Base-by-base conservation (phyloP, 768 basidiomycete genomes). In the Agaricus subrufescens region DNA sequence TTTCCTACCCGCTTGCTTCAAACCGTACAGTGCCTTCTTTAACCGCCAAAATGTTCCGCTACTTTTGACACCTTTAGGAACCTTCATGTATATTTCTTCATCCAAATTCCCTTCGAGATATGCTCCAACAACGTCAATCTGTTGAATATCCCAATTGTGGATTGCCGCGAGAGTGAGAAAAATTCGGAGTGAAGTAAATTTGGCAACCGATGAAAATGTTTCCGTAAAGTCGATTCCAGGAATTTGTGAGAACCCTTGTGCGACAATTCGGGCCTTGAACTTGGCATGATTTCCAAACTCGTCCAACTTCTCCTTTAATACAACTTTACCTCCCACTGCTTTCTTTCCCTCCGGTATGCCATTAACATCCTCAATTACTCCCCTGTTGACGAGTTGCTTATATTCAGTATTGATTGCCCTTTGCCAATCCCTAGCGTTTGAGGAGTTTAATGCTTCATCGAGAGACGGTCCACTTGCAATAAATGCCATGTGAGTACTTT, bases 191-290 rank as follows among this genome's bases (percentile, higher is more conserved):
- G 67, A 57, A 1, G 66, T 51, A 10, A 63, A 59, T 46, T 60
- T 58, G 4, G 60, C 60, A 14, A 64, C 55, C 4, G 71, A 67
- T 0, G 68, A 56, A 52, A 68, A 73, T 1, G 63, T 75, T 11
- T 72, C 67, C 7, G 46, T 52, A 52, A 65, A 77, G 47, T 76
- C 70, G 7, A 72, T 27, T 1, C 75, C 73, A 6, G 65, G 66
- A 8, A 60, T 42, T 42, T 71, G 69, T 0, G 55, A 60, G 56
- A 56, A 71, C 3, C 67, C 64, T 47, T 63, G 55, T 4, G 66
- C 67, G 10, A 67, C 67, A 7, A 69, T 37, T 4, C 63, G 38
- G 7, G 65, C 66, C 45, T 67, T 67, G 57, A 59, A 62, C 26
- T 50, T 52, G 11, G 50, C 58, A 19, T 65, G 51, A 19, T 57